A percentile compares a stretch with the other conserved stretches of the same genome.
These are phyloP conservation scores for Tilletia caries DNA, from an alignment of 1,284 basidiomycete species.

Conservation along the genomic window DNA sequence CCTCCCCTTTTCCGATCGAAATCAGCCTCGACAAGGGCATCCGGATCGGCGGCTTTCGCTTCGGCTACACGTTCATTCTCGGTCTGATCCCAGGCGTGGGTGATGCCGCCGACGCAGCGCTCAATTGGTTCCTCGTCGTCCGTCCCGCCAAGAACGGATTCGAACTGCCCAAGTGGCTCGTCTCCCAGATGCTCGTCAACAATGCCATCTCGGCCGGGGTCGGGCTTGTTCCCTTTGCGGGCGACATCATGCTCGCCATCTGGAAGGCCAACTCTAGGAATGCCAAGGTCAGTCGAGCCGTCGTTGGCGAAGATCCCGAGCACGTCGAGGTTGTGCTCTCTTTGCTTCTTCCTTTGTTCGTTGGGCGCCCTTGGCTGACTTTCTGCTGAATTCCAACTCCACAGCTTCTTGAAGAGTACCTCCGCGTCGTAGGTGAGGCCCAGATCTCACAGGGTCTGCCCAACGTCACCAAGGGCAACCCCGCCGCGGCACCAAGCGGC, in stretches of 20 bases:
- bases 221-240: constrained; percentile 73
- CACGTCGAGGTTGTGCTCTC: no score
- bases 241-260: constrained; percentile 70
- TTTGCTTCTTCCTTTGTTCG: no score
- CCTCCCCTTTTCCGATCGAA: no score
- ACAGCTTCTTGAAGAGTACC: constrained; percentile 9
- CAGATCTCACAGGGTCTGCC: constrained; percentile 7
- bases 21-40: constrained; percentile 78
- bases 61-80: constrained; percentile 67
- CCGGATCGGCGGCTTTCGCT: constrained; percentile 73
- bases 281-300: constrained; percentile 56
- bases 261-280: constrained; percentile 90
- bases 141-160: constrained; percentile 69
- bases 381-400: no score
- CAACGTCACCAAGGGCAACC: constrained; percentile 3
- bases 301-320: no score
- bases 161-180: constrained; percentile 56
- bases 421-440: constrained; percentile 10
- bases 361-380: no score
- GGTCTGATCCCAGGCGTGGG: constrained; percentile 73
- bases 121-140: constrained; percentile 76
- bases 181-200: constrained; percentile 66
- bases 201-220: constrained; percentile 69
- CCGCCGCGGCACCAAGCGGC: neutral
- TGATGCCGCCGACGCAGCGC: constrained; percentile 63